phyloP scores from a whole-genome alignment of 1,284 basidiomycete species.

The Cutaneotrichosporon daszewskae region DNA sequence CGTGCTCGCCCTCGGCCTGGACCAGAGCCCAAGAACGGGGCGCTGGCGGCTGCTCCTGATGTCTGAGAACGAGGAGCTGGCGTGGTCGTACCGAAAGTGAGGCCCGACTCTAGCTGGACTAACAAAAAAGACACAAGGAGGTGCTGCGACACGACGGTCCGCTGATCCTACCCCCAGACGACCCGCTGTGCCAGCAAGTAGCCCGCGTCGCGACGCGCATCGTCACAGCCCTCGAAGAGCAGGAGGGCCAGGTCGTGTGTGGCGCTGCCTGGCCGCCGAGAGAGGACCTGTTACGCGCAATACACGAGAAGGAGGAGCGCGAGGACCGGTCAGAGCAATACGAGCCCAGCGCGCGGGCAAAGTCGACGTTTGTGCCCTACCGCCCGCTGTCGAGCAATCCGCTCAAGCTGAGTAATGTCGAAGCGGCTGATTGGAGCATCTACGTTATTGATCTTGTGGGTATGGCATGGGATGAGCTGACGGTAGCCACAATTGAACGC shows the following conservation, averaged over 20 bases:
- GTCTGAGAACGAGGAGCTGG: conserved; percentile 51
- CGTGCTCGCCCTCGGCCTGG: conserved; percentile 51
- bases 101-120: conserved; percentile 8
- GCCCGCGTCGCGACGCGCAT: conserved; percentile 41
- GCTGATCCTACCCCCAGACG: conserved; percentile 43
- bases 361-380: conserved; percentile 43
- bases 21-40: conserved; percentile 50
- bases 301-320: conserved; percentile 25
- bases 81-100: conserved; percentile 51
- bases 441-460: conserved; percentile 50
- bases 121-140: conserved; percentile 46
- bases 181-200: conserved; percentile 45
- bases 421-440: conserved; percentile 49
- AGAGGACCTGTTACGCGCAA: conserved; percentile 31
- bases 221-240: conserved; percentile 46
- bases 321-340: conserved; percentile 17
- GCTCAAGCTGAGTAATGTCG: conserved; percentile 43
- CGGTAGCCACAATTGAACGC: conserved; percentile 49
- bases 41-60: conserved; percentile 54
- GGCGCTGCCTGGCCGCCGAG: conserved; percentile 47
- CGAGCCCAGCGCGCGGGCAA: conserved; percentile 45
- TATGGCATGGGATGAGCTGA: conserved; percentile 11
- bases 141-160: conserved; percentile 47
- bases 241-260: conserved; percentile 44
- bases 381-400: conserved; percentile 47